These are phyloP conservation scores for Scenedesmus sp. DNA, from an alignment of 163 green algal genomes.

Conservation along the genomic window DNA sequence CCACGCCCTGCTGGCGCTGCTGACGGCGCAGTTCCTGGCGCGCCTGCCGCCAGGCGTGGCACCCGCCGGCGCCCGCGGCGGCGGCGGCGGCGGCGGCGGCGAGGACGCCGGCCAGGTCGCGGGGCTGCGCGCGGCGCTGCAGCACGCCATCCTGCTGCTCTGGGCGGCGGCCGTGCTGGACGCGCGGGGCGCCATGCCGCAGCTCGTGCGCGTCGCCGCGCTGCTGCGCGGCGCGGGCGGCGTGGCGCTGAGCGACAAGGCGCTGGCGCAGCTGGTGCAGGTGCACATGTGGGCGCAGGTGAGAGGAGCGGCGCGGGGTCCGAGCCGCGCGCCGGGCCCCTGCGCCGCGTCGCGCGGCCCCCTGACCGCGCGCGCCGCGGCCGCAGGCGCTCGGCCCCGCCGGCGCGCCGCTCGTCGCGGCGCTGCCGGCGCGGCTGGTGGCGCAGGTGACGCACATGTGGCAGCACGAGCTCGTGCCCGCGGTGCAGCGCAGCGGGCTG, in stretches of 20 bases:
- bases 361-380: too few species aligned
- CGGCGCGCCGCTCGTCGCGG: not conserved
- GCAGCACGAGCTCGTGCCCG: conserved; percentile 18
- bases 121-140: not conserved
- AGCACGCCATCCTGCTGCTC: conserved; percentile 25
- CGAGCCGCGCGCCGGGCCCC: too few species aligned
- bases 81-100: not conserved
- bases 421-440: not conserved
- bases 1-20: conserved; percentile 5
- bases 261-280: conserved; percentile 35
- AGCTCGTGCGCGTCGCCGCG: too few species aligned
- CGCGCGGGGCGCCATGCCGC: not conserved
- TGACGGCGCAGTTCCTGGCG: not conserved
- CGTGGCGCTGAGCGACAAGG: too few species aligned
- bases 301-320: not conserved
- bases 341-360: too few species aligned
- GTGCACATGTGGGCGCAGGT: conserved; percentile 42
- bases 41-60: not conserved
- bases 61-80: not conserved
- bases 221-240: too few species aligned
- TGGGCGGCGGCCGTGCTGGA: conserved; percentile 31
- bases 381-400: not conserved
- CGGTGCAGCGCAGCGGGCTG: not conserved
- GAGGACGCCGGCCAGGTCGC: not conserved
- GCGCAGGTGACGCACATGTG: not conserved